Percentiles rank a stretch among this genome's conserved stretches.
These are phyloP conservation scores for Diaporthe vexans DNA, from an alignment of 2,329 filamentous ascomycete genomes.

Conservation along the genomic window DNA sequence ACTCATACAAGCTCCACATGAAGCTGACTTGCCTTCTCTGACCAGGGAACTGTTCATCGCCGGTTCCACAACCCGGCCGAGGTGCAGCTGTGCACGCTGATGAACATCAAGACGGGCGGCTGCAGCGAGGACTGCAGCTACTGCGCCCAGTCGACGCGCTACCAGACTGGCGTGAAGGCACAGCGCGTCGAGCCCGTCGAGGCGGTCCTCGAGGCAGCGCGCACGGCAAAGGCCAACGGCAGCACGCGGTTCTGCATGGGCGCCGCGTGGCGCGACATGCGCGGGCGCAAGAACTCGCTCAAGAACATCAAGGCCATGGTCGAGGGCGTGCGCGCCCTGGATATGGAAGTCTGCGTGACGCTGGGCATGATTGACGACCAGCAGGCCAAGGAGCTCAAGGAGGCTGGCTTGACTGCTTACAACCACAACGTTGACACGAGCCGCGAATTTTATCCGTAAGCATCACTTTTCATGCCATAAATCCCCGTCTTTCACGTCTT, in stretches of 20 bases:
- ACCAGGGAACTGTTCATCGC: conserved; percentile 81
- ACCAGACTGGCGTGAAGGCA: conserved; percentile 83
- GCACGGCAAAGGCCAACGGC: conserved; percentile 83
- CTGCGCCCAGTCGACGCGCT: conserved; percentile 89
- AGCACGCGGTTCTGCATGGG: conserved; percentile 97
- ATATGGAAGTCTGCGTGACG: conserved; percentile 94
- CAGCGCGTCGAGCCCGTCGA: conserved; percentile 85
- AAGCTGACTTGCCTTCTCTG: conserved; percentile 37
- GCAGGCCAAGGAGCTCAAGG: conserved; percentile 86
- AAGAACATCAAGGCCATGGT: conserved; percentile 92
- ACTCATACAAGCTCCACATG: neutral
- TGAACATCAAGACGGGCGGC: conserved; percentile 97
- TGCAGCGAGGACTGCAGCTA: conserved; percentile 95
- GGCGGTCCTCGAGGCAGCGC: conserved; percentile 83
- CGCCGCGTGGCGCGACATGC: conserved; percentile 94
- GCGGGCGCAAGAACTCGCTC: conserved; percentile 85
- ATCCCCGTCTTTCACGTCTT: no score
- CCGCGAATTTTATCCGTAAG: conserved; percentile 83
- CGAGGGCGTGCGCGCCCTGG: conserved; percentile 81
- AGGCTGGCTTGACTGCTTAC: conserved; percentile 89
- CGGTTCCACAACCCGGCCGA: conserved; percentile 87
- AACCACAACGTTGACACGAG: conserved; percentile 96
- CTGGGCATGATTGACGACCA: conserved; percentile 89
- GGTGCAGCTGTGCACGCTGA: conserved; percentile 92
- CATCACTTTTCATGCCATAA: no score